Evolutionary conservation across 2,329 filamentous ascomycete genomes (phyloP).

Genomic region (Colletotrichum siamense): DNA sequence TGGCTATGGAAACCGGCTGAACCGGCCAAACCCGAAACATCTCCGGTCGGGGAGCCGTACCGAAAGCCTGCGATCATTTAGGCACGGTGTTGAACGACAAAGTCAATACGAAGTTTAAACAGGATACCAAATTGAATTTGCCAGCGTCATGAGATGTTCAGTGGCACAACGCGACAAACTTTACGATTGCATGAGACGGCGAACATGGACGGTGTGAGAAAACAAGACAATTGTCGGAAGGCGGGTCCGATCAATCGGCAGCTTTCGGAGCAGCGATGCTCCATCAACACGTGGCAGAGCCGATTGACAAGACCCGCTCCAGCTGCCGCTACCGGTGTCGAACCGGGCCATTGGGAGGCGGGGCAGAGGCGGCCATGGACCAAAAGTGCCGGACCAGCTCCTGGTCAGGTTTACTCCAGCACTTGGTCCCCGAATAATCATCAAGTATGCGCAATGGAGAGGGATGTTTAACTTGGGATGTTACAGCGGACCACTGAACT

Average conservation of each 20-base stretch:
- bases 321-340: background rate
- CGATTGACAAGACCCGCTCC: background rate
- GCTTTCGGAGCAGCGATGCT: background rate
- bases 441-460: too few species aligned
- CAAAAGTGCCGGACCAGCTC: background rate
- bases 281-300: conserved; percentile 8
- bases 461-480: background rate
- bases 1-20: background rate
- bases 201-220: background rate
- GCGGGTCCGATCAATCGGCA: background rate
- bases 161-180: background rate
- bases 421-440: background rate
- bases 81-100: background rate
- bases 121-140: background rate
- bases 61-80: background rate
- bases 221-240: background rate
- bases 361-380: background rate
- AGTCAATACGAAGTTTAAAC: background rate
- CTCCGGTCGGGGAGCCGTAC: background rate
- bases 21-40: background rate
- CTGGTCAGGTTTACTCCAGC: background rate
- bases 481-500: background rate
- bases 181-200: background rate
- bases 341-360: background rate
- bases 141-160: background rate